phyloP scores from a whole-genome alignment of 306 rosid genomes.

The Albizia julibrissin region DNA sequence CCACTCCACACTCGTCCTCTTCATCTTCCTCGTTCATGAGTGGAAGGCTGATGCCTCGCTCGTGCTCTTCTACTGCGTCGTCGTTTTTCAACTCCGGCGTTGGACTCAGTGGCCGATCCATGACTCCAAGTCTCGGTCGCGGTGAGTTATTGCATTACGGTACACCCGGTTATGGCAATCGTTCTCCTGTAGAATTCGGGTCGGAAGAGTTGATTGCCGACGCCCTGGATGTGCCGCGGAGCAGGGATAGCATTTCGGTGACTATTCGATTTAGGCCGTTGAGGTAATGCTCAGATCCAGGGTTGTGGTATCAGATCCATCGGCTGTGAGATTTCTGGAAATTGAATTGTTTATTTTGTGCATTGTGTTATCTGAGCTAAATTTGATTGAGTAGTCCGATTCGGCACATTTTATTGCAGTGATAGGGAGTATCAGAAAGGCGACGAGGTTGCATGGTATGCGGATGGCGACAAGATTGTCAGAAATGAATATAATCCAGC shows the following conservation, averaged over 20 bases:
- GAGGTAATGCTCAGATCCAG: slow-evolving; percentile 87
- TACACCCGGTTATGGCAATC: slow-evolving; percentile 38
- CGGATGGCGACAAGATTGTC: slow-evolving; percentile 93
- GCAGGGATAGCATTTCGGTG: slow-evolving; percentile 89
- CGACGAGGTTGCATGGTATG: slow-evolving; percentile 92
- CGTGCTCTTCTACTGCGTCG: slow-evolving; percentile 74
- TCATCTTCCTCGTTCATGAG: slow-evolving; percentile 67
- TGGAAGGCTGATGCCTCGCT: slow-evolving; percentile 70
- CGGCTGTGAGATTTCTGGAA: slow-evolving; percentile 19
- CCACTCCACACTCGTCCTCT: slow-evolving; percentile 65
- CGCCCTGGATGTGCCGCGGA: slow-evolving; percentile 51
- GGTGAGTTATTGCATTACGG: slow-evolving; percentile 57
- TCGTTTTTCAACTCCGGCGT: slow-evolving; percentile 73
- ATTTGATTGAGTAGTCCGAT: slow-evolving; percentile 40
- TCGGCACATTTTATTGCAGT: slow-evolving; percentile 54
- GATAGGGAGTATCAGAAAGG: slow-evolving; percentile 95
- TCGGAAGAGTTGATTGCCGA: slow-evolving; percentile 73
- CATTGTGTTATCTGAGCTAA: slow-evolving; percentile 33
- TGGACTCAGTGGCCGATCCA: slow-evolving; percentile 74
- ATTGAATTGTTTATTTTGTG: slow-evolving; percentile 24
- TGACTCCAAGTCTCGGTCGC: slow-evolving; percentile 53
- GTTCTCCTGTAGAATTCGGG: slow-evolving; percentile 64
- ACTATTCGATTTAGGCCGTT: slow-evolving; percentile 96
- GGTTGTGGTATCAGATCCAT: slow-evolving; percentile 53
- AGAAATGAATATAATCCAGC: slow-evolving; percentile 82